phyloP scores from a whole-genome alignment of 192 early-diverging fungal genomes.

The Rhizophagus clarus region DNA sequence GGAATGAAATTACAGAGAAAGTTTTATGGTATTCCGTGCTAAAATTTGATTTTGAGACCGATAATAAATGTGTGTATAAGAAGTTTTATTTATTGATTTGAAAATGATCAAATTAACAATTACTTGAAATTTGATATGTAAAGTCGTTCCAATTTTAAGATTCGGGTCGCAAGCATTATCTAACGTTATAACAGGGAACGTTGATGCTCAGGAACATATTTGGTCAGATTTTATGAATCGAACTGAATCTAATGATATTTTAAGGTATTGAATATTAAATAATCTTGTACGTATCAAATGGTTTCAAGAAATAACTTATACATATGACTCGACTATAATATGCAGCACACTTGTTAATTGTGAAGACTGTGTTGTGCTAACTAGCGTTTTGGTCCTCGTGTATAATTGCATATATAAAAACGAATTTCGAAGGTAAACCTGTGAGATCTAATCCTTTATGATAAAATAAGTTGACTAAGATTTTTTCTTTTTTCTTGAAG shows the following conservation, averaged over 20 bases:
- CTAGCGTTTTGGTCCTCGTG: background rate
- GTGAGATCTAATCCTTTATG: background rate
- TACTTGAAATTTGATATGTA: background rate
- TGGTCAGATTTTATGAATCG: constrained; percentile 13
- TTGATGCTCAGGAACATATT: background rate
- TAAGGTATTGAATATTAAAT: constrained; percentile 9
- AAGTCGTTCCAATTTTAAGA: background rate
- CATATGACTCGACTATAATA: background rate
- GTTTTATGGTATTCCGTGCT: background rate
- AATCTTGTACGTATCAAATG: background rate
- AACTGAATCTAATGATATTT: constrained; percentile 7
- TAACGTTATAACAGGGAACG: background rate
- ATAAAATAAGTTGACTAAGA: background rate
- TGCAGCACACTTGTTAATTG: background rate
- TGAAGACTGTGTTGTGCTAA: background rate
- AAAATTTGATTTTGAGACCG: background rate
- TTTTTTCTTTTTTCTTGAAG: background rate
- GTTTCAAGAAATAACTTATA: background rate
- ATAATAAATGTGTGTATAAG: background rate
- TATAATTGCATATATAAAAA: constrained; percentile 13
- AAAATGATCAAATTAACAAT: background rate
- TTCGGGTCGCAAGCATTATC: constrained; percentile 19
- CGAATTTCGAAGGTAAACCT: background rate
- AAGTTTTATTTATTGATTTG: no score
- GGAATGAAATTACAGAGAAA: constrained; percentile 12